Conservation (phyloP, 441 rosid species). For the Erysimum cheiri region DNA sequence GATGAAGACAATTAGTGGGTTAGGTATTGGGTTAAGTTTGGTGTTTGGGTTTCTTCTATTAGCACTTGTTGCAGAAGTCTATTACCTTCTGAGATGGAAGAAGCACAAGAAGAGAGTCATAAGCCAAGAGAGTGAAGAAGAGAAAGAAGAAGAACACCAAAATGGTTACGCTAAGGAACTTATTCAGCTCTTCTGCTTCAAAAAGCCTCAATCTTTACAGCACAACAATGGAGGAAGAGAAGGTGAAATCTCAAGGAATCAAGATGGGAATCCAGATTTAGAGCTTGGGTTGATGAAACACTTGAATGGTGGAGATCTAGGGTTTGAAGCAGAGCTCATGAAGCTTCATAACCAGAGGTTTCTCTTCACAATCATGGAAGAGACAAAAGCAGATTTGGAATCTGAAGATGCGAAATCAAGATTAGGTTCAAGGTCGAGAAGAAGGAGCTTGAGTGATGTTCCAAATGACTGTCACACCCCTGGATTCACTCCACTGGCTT, state of each 20-base stretch:
- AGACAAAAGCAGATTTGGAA: slow-evolving; percentile 90
- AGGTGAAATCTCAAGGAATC: slow-evolving; percentile 36
- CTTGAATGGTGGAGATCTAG: slow-evolving; percentile 51
- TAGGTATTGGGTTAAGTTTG: slow-evolving; percentile 71
- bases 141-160: slow-evolving; percentile 42
- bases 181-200: slow-evolving; percentile 74
- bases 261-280: slow-evolving; percentile 51
- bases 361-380: slow-evolving; percentile 93
- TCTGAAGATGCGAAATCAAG: slow-evolving; percentile 85
- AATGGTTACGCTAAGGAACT: slow-evolving; percentile 61
- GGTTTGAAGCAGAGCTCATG: slow-evolving; percentile 80
- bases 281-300: slow-evolving; percentile 73
- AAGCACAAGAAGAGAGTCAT: slow-evolving; percentile 55
- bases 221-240: slow-evolving; percentile 31
- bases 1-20: slow-evolving; percentile 67
- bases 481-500: slow-evolving; percentile 64
- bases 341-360: slow-evolving; percentile 93
- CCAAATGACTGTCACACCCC: slow-evolving; percentile 52
- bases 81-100: slow-evolving; percentile 70
- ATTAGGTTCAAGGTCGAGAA: slow-evolving; percentile 65
- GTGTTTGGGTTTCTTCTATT: slow-evolving; percentile 77
- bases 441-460: slow-evolving; percentile 77
- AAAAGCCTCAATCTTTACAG: slow-evolving; percentile 52
- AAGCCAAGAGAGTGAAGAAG: slow-evolving; percentile 53
- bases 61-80: slow-evolving; percentile 78